Evolutionary conservation across 2,329 filamentous ascomycete species (phyloP).

Genomic region (Allantophomopsis cytisporea): DNA sequence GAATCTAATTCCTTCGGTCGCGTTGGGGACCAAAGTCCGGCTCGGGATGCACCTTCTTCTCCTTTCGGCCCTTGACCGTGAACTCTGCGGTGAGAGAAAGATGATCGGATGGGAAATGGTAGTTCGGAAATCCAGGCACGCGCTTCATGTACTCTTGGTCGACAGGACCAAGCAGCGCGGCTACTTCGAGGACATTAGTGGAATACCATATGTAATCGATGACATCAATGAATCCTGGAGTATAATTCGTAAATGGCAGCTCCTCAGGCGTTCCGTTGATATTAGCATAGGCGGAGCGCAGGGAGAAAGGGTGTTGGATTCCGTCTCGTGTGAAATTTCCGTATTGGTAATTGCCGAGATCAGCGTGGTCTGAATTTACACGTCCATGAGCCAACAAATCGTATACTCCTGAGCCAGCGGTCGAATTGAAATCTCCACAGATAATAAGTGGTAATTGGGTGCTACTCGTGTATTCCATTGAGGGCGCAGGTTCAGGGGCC

Average conservation of each 20-base stretch:
- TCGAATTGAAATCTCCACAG: conserved; percentile 94
- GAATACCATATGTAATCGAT: conserved; percentile 99
- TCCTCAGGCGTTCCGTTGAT: conserved; percentile 75
- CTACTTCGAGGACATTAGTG: conserved; percentile 57
- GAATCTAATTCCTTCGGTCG: conserved; percentile 1
- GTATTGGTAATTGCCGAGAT: conserved; percentile 72
- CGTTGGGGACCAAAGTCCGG: conserved; percentile 16
- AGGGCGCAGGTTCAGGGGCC: conserved; percentile 57
- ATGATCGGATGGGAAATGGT: conserved; percentile 65
- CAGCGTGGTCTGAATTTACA: conserved; percentile 64
- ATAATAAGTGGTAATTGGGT: conserved; percentile 83
- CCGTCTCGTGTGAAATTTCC: conserved; percentile 87
- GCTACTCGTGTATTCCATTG: conserved; percentile 73
- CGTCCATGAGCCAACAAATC: conserved; percentile 75
- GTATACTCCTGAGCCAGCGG: conserved; percentile 75
- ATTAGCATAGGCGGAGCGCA: conserved; percentile 79
- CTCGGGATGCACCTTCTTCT: conserved; percentile 15
- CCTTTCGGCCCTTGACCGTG: conserved; percentile 50
- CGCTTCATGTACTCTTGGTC: conserved; percentile 57
- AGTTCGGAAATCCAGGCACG: conserved; percentile 63
- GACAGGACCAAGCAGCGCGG: conserved; percentile 53
- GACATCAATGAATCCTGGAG: conserved; percentile 79
- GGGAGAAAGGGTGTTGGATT: conserved; percentile 86
- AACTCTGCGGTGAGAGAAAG: conserved; percentile 57
- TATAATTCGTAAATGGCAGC: conserved; percentile 92